These are phyloP conservation scores for Aspergillus sp. DNA, from an alignment of 2,329 filamentous ascomycete species.

Conservation along the genomic window DNA sequence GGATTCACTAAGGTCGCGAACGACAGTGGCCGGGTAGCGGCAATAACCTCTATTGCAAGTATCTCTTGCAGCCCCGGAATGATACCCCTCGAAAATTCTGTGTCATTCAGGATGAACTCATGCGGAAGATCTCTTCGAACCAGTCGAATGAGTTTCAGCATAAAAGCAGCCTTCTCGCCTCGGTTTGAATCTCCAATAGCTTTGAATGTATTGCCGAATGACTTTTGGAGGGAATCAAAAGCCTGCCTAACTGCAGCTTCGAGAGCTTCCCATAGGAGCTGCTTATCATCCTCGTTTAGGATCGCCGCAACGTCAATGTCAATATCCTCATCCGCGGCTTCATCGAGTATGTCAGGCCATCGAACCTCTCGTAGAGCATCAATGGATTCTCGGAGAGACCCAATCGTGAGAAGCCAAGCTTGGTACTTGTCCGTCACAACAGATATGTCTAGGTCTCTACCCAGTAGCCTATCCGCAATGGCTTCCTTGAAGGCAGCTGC, in stretches of 20 bases:
- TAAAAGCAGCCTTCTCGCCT: slow-evolving; percentile 59
- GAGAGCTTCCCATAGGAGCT: slow-evolving; percentile 60
- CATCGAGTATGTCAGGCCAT: slow-evolving; percentile 41
- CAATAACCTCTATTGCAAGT: slow-evolving; percentile 57
- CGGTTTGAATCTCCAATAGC: slow-evolving; percentile 47
- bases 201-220: slow-evolving; percentile 44
- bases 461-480: slow-evolving; percentile 69
- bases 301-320: slow-evolving; percentile 39
- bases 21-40: slow-evolving; percentile 44
- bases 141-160: slow-evolving; percentile 73
- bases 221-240: slow-evolving; percentile 54
- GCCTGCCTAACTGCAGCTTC: slow-evolving; percentile 57
- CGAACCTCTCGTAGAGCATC: slow-evolving; percentile 35
- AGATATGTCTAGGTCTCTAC: slow-evolving; percentile 67
- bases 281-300: slow-evolving; percentile 72
- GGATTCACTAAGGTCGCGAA: slow-evolving; percentile 46
- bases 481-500: slow-evolving; percentile 68
- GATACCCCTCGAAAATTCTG: slow-evolving; percentile 58
- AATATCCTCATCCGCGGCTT: slow-evolving; percentile 40
- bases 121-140: slow-evolving; percentile 66
- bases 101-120: slow-evolving; percentile 39
- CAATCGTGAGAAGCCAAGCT: slow-evolving; percentile 72
- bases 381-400: slow-evolving; percentile 42
- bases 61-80: slow-evolving; percentile 65
- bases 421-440: slow-evolving; percentile 64